Base-by-base conservation (phyloP, 2,329 filamentous ascomycete genomes). In the Pseudocercospora eumusae region DNA sequence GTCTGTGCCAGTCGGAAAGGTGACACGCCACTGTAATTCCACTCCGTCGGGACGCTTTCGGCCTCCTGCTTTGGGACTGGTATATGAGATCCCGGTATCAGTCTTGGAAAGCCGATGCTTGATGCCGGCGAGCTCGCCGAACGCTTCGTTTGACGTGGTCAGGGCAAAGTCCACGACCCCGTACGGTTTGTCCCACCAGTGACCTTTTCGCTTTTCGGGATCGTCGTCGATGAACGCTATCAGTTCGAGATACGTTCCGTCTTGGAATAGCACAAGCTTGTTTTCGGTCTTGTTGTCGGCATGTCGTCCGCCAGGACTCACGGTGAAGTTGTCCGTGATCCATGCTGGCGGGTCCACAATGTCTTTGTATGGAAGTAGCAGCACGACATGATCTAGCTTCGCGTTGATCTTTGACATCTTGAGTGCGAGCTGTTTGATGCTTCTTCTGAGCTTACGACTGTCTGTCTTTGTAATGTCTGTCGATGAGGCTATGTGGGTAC, bases 221-320 rank as follows among this genome's bases (percentile, higher is more conserved):
- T 74, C 71, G 45, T 78, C 80, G 20, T 82, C 72, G 54, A 84
- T 76, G 71, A 89, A 89, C 42, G 85, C 82, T 63, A 89, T 87
- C 56, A 89, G 76, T 70, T 90, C 87, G 57, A 90, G 77, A 74
- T 90, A 90, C 21, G 82, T 82, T 28, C 87, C 87, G 67, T 89
- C 87, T 25, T 78, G 69, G 62, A 90, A 83, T 13, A 88, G 75
- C 20, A 89, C 81, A 18, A 90, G 82, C 47, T 81, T 82, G 75
- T 89, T 90, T 63, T 81, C 82, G 1, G 82, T 89, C 66, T 77
- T 78, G 13, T 82, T 82, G 64, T 86, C 86, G 8, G 84, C 82
- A 68, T 89, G 87, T 15, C 76, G 78, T 36, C 87, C 87, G 58
- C 88, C 87, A 2, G 83, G 79, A 31, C 82, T 81, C 58, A 89